Conservation (phyloP, 2,329 filamentous ascomycete species). For the Microthyrium microscopicum region DNA sequence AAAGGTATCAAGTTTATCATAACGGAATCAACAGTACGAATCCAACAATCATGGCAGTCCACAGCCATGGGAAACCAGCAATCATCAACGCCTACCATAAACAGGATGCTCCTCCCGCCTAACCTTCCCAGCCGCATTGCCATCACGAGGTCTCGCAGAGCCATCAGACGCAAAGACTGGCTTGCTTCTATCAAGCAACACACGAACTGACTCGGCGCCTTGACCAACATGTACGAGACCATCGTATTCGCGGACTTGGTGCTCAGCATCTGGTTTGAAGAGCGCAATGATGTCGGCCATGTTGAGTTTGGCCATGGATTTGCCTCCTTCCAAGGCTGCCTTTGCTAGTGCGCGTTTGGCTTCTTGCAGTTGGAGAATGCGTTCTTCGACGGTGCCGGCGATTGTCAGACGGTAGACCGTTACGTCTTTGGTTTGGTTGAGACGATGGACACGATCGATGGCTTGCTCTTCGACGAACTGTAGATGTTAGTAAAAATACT, state of each 20-base stretch:
- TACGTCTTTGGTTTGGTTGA: constrained; percentile 90
- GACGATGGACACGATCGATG: constrained; percentile 94
- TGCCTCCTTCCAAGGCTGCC: constrained; percentile 71
- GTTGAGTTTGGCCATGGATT: constrained; percentile 66
- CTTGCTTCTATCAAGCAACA: constrained; percentile 1
- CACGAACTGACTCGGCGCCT: constrained; percentile 2
- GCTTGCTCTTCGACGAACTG: constrained; percentile 96
- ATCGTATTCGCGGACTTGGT: no score
- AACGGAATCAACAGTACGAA: no score
- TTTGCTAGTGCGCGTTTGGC: constrained; percentile 87
- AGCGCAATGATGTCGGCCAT: constrained; percentile 88
- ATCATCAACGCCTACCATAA: constrained; percentile 20
- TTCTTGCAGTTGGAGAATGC: constrained; percentile 86
- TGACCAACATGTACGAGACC: not conserved
- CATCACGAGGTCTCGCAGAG: constrained; percentile 6
- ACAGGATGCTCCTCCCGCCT: constrained; percentile 18
- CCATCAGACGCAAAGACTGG: constrained; percentile 3
- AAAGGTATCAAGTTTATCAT: no score
- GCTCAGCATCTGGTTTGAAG: constrained; percentile 55
- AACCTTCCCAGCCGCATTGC: constrained; percentile 9
- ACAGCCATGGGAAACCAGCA: no score
- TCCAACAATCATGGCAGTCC: no score
- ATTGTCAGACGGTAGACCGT: constrained; percentile 91
- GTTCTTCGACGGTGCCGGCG: constrained; percentile 71
- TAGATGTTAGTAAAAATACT: not conserved